Percentiles rank a stretch among this genome's conserved stretches.
Conservation (phyloP, 306 rosid genomes). For the Alnus glutinosa region DNA sequence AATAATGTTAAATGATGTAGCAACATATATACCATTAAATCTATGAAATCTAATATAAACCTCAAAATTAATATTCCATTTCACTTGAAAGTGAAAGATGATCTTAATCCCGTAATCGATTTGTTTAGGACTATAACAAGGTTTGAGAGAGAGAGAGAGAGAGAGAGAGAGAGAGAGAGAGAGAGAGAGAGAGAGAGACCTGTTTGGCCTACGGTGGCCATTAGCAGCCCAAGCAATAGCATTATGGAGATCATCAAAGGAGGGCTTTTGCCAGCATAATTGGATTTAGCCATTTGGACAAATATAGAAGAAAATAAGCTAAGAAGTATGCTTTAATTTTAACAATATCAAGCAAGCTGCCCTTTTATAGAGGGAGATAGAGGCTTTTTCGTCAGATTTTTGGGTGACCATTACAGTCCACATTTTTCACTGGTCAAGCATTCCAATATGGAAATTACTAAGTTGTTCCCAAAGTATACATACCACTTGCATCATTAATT, state of each 20-base stretch:
- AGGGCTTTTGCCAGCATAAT: slow-evolving; percentile 10
- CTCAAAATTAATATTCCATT: too few species aligned
- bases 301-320: not conserved
- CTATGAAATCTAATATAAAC: too few species aligned
- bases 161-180: not conserved
- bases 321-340: not conserved
- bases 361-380: not conserved
- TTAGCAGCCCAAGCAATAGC: slow-evolving; percentile 27
- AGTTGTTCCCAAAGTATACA: too few species aligned
- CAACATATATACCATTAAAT: too few species aligned
- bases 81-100: too few species aligned
- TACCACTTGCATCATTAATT: too few species aligned
- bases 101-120: too few species aligned
- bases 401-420: not conserved
- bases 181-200: slow-evolving; percentile 19
- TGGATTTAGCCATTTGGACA: slow-evolving; percentile 21
- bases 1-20: too few species aligned
- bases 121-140: too few species aligned
- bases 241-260: slow-evolving; percentile 4
- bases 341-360: not conserved
- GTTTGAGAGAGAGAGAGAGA: too few species aligned
- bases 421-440: not conserved
- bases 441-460: too few species aligned
- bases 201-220: slow-evolving; percentile 13
- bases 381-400: not conserved